Evolutionary conservation across 495 filamentous ascomycete species (phyloP).

Genomic region (Penicillium paradoxum): DNA sequence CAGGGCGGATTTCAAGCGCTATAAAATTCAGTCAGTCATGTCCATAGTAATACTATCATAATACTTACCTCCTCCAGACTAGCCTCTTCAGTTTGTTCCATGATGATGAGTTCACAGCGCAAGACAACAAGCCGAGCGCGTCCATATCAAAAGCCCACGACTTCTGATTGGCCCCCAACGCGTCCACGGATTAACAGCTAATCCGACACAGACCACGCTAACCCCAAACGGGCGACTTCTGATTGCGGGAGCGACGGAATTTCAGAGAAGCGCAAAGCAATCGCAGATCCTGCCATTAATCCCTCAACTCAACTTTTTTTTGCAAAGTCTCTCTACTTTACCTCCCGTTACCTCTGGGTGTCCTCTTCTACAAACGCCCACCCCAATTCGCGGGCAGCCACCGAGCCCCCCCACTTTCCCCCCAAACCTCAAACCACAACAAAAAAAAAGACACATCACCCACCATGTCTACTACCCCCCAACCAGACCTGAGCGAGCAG

Average conservation of each 20-base stretch:
- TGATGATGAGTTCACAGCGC: conserved; percentile 11
- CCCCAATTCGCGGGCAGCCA: not conserved
- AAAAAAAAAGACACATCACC: conserved; percentile 6
- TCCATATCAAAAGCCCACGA: conserved; percentile 7
- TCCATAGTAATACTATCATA: not conserved
- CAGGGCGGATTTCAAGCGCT: conserved; percentile 91
- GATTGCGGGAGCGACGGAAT: conserved; percentile 10
- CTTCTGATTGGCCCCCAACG: conserved; percentile 22
- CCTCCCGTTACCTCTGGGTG: not conserved
- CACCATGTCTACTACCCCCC: conserved; percentile 22
- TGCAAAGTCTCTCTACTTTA: not conserved
- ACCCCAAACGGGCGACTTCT: not conserved
- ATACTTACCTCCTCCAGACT: conserved; percentile 37
- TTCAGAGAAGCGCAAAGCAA: conserved; percentile 10
- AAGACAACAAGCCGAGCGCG: conserved; percentile 13
- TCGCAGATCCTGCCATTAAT: conserved; percentile 5
- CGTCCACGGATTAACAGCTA: conserved; percentile 16
- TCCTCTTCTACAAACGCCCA: not conserved
- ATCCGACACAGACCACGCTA: conserved; percentile 6
- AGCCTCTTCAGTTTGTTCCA: conserved; percentile 37
- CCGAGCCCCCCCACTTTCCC: not conserved
- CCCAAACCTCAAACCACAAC: not conserved
- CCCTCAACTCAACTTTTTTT: not conserved
- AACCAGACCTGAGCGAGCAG: conserved; percentile 19
- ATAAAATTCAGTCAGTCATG: not conserved